Evolutionary conservation across 345 rosid species (phyloP).

Genomic region (Garcia nutans): DNA sequence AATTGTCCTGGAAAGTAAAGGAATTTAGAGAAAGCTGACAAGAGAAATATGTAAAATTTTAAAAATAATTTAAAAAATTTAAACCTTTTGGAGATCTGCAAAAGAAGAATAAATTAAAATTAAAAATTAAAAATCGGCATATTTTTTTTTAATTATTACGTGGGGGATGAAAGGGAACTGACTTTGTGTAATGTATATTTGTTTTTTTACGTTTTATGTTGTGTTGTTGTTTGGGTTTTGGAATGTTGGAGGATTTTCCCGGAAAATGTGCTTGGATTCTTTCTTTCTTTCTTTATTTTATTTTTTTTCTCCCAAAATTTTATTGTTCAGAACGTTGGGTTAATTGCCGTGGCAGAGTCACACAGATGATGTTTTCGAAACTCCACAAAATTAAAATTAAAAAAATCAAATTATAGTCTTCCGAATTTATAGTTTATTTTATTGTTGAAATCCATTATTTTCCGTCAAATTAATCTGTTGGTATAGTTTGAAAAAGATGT

Average conservation of each 20-base stretch:
- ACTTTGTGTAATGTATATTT: slow-evolving; percentile 2
- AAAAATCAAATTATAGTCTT: too few species aligned
- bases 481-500: slow-evolving; percentile 9
- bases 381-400: too few species aligned
- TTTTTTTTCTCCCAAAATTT: background rate
- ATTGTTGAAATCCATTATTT: too few species aligned
- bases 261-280: slow-evolving; percentile 12
- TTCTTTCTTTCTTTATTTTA: background rate
- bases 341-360: too few species aligned
- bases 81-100: too few species aligned
- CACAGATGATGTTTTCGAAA: too few species aligned
- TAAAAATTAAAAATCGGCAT: slow-evolving; percentile 11
- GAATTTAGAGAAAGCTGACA: slow-evolving; percentile 28
- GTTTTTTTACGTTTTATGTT: slow-evolving; percentile 5
- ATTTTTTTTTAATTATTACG: too few species aligned
- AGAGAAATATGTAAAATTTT: background rate
- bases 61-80: too few species aligned
- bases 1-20: background rate
- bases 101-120: too few species aligned
- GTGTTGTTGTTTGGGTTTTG: slow-evolving; percentile 12
- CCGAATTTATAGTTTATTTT: too few species aligned
- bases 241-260: background rate
- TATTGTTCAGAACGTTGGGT: background rate
- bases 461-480: background rate
- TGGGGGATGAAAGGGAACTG: slow-evolving; percentile 9